Base-by-base conservation (phyloP, 768 basidiomycete species). In the Chiua virens region DNA sequence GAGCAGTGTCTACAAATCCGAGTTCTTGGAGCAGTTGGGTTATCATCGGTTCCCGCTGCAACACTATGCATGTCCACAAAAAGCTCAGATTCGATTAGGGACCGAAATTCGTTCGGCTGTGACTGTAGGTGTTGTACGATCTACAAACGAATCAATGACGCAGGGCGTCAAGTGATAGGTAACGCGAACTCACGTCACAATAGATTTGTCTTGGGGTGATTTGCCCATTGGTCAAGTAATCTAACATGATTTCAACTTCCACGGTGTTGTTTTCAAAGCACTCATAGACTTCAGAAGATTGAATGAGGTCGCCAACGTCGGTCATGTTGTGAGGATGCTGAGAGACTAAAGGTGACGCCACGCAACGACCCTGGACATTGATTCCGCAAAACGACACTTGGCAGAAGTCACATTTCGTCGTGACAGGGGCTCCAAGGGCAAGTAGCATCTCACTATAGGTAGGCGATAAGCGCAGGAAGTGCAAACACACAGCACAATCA, bases 391-490 rank as follows among this genome's bases (percentile, higher is more conserved):
- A 92, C 2, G 77, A 87, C 8, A 88, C 82, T 52, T 84, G 82
- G 57, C 91, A 93, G 55, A 92, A 79, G 64, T 92, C 90, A 62
- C 91, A 93, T 68, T 81, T 86, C 22, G 87, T 80, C n/a, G 90
- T 89, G 28, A 81, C 70, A 14, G 91, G 91, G 13, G 91, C 88
- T 28, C 71, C 74, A 4, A 86, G 68, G 23, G 88, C 87, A 22
- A 91, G 79, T 5, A 91, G 63, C 61, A 80, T 89, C 69, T 92
- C 91, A 61, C 89, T 90, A 44, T 9, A 20, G 11, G 17, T 47
- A 8, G 41, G 27, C 22, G 34, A 35, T 54, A 17, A 60, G 42
- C 18, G 1, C 36, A 13, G 13, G 5, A 23, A 35, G 25, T n/a
- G n/a, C n/a, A 18, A 13, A 30, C n/a, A 44, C 21, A 55, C 17